phyloP scores from a whole-genome alignment of 106 monocot species.

The Iris macrosiphon region DNA sequence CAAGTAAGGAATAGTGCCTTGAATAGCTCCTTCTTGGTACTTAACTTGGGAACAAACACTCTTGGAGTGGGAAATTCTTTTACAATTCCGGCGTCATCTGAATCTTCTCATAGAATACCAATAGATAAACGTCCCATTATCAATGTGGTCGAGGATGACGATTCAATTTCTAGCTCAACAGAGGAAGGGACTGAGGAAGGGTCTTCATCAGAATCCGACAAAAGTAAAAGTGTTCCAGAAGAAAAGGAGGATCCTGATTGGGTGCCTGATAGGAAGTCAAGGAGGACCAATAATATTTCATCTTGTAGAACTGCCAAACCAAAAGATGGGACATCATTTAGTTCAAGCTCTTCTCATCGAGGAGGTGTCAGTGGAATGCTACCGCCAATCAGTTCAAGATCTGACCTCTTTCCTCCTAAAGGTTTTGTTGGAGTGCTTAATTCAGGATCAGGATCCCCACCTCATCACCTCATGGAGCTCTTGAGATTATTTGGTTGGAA shows the following conservation, averaged over 20 bases:
- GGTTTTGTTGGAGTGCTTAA: conserved; percentile 3
- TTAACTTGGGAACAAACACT: conserved; percentile 31
- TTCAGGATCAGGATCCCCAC: conserved; percentile 16
- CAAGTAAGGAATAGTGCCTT: background rate
- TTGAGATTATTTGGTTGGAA: conserved; percentile 49
- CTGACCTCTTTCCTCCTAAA: background rate
- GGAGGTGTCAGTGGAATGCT: background rate
- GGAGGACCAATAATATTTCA: conserved; percentile 12
- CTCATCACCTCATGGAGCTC: conserved; percentile 34
- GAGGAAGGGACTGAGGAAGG: conserved; percentile 15
- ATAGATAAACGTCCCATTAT: no score
- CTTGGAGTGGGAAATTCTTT: conserved; percentile 19
- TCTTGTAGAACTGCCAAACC: background rate
- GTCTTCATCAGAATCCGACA: conserved; percentile 5
- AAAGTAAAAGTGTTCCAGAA: conserved; percentile 8
- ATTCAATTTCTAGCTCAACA: conserved; percentile 11
- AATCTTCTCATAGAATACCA: conserved; percentile 1
- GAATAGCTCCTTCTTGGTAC: conserved; percentile 37
- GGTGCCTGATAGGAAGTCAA: conserved; percentile 23
- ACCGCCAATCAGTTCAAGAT: no score
- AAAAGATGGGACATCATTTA: background rate
- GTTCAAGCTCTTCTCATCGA: background rate
- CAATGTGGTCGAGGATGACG: background rate
- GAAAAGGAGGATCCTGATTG: conserved; percentile 40
- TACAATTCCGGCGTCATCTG: background rate